Evolutionary conservation across 805 yeast species (phyloP), one percentile per base, ranked within the genome.

Genomic region (Lipomyces orientalis): DNA sequence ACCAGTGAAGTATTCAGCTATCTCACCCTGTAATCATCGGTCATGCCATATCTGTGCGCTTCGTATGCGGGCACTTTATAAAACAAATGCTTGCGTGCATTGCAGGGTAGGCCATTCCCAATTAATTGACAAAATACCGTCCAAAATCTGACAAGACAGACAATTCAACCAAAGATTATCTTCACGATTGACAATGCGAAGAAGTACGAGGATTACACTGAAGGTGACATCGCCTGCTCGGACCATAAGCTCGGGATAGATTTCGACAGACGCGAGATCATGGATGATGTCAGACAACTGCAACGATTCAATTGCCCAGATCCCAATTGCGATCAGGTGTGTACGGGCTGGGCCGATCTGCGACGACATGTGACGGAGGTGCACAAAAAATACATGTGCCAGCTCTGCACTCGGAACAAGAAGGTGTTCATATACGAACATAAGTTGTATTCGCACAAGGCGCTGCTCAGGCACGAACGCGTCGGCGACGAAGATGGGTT

Each of bases 31-130:
- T 78, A 87, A 88, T 73, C 98, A 95, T 76, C 84, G 82, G 43
- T 87, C 93, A 0, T 95, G 99, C 78, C 91, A 92, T 75, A 79
- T 77, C 57, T 95, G 99, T 81, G 82, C 91, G 0, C 85, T 94
- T 71, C 84, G 97, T 71, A 93, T 92, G 75, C 82, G 97, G 56
- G 93, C 93, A 0, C 79, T 94, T 16, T 93, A 90, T 78, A 83
- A 85, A 31, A 91, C 90, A 78, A 84, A 82, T 39, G 81, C 85
- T 22, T 95, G 99, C 81, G 82, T 93, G 60, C 88, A 92, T 55
- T 95, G 99, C 78, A 86, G 99, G 74, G 76, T 71, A 55, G 51
- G 71, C 61, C 60, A 46, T 29, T 19, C 46, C 54, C 22, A 29
- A 59, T 25, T 25, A 14, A 39, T 46, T 54, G 61, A 29, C 31